Evolutionary conservation across 306 rosid genomes (phyloP), one percentile per base, ranked within the genome.

Genomic region (Nissolia schottii): DNA sequence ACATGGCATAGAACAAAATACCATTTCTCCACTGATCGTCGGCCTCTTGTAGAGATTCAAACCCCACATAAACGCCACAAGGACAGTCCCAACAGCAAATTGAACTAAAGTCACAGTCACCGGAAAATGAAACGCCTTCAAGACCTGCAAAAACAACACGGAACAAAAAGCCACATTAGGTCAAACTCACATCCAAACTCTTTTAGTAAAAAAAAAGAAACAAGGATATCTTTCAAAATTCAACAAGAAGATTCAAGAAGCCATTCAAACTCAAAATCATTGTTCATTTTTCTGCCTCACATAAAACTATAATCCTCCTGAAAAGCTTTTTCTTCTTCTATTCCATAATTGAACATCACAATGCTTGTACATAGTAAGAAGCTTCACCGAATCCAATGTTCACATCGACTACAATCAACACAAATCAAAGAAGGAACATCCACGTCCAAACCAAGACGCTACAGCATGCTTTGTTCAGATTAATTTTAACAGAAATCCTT

Each of bases 31-130:
- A 32, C 73, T 87, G 56, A 95, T 37, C 56, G 84, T 95, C 0
- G 99, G 99, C 64, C 76, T 92, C 81, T 88, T 89, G 59, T 92
- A 87, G 69, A 92, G 96, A 84, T 92, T 92, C 10, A 87, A 84
- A 65, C 88, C 89, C 99, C 99, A 92, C 92, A 92, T 85, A 3
- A 85, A 35, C 1, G 84, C 2, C 41, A 92, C 99, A 60, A 95
- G 79, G 18, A 83, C 84, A 56, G 96, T 62, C 16, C 97, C 99
- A 43, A 88, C 90, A 37, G 90, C 82, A 82, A 95, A 92, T 53
- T 95, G 99, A 84, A 78, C 56, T 12, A 23, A 23, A 6, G 96
- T 89, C 32, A 95, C 80, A 1, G 97, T 95, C 3, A 86, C 83
- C 1, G 97, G 97, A 63, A 24, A 89, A 0, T 82, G 99, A 53